phyloP scores from a whole-genome alignment of 2,329 filamentous ascomycete species.

The Fulvia fulva region DNA sequence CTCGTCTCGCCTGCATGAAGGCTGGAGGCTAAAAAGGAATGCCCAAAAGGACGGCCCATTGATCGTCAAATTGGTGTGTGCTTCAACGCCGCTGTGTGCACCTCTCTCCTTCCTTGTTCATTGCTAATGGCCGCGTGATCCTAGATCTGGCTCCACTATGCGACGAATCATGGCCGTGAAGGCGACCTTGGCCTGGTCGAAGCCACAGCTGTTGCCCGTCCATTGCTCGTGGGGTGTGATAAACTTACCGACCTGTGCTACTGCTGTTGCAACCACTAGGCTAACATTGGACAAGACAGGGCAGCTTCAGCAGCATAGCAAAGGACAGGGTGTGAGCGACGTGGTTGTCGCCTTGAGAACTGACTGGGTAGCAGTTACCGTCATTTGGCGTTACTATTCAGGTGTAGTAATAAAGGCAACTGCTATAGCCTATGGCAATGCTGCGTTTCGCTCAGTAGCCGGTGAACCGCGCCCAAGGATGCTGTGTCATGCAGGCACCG shows the following conservation, averaged over 20 bases:
- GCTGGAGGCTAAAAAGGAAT: not conserved
- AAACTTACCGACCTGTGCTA: constrained; percentile 1
- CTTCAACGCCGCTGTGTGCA: not conserved
- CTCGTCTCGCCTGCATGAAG: not conserved
- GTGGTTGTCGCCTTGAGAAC: constrained; percentile 1
- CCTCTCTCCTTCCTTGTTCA: not conserved
- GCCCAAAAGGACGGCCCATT: not conserved
- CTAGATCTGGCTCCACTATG: not conserved
- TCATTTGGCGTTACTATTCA: constrained; percentile 4
- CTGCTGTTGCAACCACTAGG: not conserved
- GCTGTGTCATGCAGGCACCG: constrained; percentile 8
- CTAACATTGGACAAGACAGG: not conserved
- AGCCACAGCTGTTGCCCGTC: not conserved
- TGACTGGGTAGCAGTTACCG: not conserved
- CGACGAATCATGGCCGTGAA: not conserved
- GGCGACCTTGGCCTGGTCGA: not conserved
- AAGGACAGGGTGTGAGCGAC: not conserved
- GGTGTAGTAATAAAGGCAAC: not conserved
- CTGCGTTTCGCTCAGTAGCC: constrained; percentile 1
- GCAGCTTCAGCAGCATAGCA: not conserved
- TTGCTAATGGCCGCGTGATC: not conserved
- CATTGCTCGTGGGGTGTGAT: not conserved
- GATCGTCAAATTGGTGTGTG: not conserved
- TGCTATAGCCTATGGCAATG: not conserved
- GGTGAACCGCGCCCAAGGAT: constrained; percentile 7